Percentiles rank a stretch among this genome's conserved stretches.
phyloP scores from a whole-genome alignment of 2,329 filamentous ascomycete genomes.

The Paecilomyces sp. region DNA sequence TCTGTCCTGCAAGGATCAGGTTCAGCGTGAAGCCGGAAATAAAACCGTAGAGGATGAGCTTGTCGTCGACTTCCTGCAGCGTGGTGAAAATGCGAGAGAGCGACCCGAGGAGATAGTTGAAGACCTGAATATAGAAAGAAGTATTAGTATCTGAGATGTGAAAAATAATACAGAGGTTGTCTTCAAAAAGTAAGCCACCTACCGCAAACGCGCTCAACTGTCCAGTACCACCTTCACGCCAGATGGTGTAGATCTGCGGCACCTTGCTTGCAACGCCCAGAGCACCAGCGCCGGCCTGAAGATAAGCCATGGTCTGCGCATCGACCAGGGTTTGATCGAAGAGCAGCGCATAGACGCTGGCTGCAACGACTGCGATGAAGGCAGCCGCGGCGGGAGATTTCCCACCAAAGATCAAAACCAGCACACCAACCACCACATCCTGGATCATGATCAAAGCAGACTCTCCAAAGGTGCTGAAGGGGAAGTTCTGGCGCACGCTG shows the following conservation, averaged over 20 bases:
- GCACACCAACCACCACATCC: constrained; percentile 79
- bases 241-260: constrained; percentile 86
- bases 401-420: constrained; percentile 79
- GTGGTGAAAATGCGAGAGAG: constrained; percentile 96
- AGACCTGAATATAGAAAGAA: constrained; percentile 56
- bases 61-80: constrained; percentile 93
- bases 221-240: constrained; percentile 77
- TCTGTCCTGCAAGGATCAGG: constrained; percentile 75
- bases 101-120: constrained; percentile 93
- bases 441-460: constrained; percentile 85
- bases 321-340: constrained; percentile 55
- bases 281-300: constrained; percentile 78
- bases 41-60: constrained; percentile 92
- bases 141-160: not conserved
- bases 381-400: constrained; percentile 60
- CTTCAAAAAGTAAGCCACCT: constrained; percentile 33
- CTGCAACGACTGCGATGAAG: constrained; percentile 71
- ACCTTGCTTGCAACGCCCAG: constrained; percentile 85
- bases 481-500: constrained; percentile 83
- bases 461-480: constrained; percentile 96
- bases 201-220: constrained; percentile 96
- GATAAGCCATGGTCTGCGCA: constrained; percentile 59
- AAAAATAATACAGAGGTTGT: not conserved
- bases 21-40: constrained; percentile 88
- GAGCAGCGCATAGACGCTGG: constrained; percentile 63